Conservation (phyloP, 2,329 filamentous ascomycete genomes). For the Septoria linicola region DNA sequence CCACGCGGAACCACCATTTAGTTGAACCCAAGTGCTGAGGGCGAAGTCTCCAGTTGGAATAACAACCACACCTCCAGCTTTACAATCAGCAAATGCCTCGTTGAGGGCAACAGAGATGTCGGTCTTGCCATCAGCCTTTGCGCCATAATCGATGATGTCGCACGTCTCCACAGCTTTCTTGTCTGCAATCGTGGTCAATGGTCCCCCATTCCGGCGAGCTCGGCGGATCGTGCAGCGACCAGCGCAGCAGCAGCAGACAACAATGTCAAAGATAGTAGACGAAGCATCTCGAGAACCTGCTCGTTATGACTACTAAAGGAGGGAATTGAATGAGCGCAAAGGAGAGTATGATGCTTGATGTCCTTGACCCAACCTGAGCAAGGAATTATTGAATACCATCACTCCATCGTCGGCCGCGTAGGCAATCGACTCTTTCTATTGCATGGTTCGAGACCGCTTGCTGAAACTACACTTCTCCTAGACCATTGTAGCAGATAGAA, state of each 20-base stretch:
- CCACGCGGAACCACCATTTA: constrained; percentile 50
- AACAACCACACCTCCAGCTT: constrained; percentile 51
- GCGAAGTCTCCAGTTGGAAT: constrained; percentile 53
- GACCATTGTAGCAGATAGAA: background rate
- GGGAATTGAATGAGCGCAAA: no score
- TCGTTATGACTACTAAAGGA: no score
- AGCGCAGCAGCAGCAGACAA: constrained; percentile 31
- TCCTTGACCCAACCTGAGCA: no score
- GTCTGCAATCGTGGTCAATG: constrained; percentile 42
- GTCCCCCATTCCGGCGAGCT: constrained; percentile 49
- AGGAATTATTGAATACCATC: no score
- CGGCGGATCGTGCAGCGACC: constrained; percentile 37
- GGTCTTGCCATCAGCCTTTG: constrained; percentile 51
- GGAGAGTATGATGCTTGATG: no score
- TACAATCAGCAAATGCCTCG: constrained; percentile 53
- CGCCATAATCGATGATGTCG: constrained; percentile 55
- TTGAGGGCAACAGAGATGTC: constrained; percentile 52
- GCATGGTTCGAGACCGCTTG: background rate
- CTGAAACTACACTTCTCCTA: constrained; percentile 3
- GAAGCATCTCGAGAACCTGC: constrained; percentile 16
- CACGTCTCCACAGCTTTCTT: constrained; percentile 54
- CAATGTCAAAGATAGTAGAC: constrained; percentile 23
- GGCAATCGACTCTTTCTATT: no score
- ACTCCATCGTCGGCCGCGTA: no score
- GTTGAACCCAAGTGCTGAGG: constrained; percentile 51